phyloP scores from a whole-genome alignment of 768 basidiomycete genomes.

The Hericium erinaceus region DNA sequence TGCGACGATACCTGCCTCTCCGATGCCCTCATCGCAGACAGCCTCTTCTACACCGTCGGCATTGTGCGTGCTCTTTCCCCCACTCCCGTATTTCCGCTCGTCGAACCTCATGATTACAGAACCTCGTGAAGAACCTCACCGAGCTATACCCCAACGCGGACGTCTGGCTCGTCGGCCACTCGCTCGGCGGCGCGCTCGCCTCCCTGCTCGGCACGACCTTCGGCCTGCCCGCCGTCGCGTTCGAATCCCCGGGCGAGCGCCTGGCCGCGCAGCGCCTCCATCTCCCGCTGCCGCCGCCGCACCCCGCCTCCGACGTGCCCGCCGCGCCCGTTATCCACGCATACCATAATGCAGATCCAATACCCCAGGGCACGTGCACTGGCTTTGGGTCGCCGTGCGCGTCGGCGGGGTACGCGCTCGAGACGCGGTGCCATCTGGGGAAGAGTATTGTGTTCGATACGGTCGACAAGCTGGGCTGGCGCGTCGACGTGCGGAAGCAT shows the following conservation, averaged over 20 bases:
- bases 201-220: conserved; percentile 57
- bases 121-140: conserved; percentile 49
- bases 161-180: conserved; percentile 55
- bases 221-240: conserved; percentile 54
- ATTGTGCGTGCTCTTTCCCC: conserved; percentile 42
- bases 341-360: conserved; percentile 66
- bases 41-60: conserved; percentile 86
- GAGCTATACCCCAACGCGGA: conserved; percentile 47
- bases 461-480: conserved; percentile 53
- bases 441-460: conserved; percentile 60
- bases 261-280: conserved; percentile 53
- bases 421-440: conserved; percentile 55
- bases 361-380: conserved; percentile 50
- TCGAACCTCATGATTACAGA: conserved; percentile 21
- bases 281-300: conserved; percentile 43
- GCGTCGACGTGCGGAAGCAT: conserved; percentile 46
- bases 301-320: conserved; percentile 4
- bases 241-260: conserved; percentile 57
- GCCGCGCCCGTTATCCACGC: conserved; percentile 30
- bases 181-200: conserved; percentile 57
- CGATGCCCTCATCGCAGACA: conserved; percentile 76
- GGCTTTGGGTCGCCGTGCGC: conserved; percentile 44
- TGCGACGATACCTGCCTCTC: conserved; percentile 81
- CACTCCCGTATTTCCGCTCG: not conserved
- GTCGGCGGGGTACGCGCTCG: conserved; percentile 57